Percentiles rank a stretch among this genome's conserved stretches.
Evolutionary conservation across 2,329 filamentous ascomycete genomes (phyloP).

Genomic region (Aspergillus sp.): DNA sequence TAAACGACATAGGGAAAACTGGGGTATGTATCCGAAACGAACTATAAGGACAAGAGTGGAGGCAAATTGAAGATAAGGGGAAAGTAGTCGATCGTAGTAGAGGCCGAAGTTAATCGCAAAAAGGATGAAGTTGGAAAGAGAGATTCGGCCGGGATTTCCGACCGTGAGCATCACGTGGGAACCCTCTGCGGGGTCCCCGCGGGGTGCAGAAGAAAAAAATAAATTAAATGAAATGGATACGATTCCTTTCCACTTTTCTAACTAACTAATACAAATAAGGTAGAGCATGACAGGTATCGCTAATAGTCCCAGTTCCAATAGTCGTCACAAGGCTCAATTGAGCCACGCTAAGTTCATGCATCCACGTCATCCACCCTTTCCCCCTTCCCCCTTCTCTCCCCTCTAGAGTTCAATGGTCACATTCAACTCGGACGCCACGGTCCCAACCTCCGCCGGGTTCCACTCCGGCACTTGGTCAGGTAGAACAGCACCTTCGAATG

Average conservation of each 20-base stretch:
- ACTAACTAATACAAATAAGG: too few species aligned
- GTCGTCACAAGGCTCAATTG: not conserved
- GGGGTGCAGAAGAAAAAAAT: not conserved
- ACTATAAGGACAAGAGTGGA: too few species aligned
- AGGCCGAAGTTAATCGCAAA: too few species aligned
- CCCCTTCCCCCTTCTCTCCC: not conserved
- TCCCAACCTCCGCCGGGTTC: slow-evolving; percentile 24
- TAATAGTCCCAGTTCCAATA: not conserved
- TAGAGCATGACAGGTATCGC: not conserved
- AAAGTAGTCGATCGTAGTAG: too few species aligned
- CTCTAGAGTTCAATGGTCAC: slow-evolving; percentile 18
- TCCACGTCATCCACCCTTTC: not conserved
- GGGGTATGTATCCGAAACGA: too few species aligned
- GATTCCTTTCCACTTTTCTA: too few species aligned
- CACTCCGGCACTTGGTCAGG: slow-evolving; percentile 38
- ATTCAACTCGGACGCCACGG: slow-evolving; percentile 21
- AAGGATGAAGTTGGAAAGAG: not conserved
- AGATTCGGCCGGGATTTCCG: not conserved
- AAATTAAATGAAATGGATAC: not conserved
- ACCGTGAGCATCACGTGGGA: not conserved
- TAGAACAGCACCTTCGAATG: slow-evolving; percentile 39
- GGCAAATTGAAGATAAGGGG: too few species aligned
- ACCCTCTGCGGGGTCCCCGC: not conserved
- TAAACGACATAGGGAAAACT: not conserved
- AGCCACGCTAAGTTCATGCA: not conserved